Evolutionary conservation across 2,329 filamentous ascomycete genomes (phyloP), one percentile per base, ranked within the genome.

Genomic region (Alternaria triticina): DNA sequence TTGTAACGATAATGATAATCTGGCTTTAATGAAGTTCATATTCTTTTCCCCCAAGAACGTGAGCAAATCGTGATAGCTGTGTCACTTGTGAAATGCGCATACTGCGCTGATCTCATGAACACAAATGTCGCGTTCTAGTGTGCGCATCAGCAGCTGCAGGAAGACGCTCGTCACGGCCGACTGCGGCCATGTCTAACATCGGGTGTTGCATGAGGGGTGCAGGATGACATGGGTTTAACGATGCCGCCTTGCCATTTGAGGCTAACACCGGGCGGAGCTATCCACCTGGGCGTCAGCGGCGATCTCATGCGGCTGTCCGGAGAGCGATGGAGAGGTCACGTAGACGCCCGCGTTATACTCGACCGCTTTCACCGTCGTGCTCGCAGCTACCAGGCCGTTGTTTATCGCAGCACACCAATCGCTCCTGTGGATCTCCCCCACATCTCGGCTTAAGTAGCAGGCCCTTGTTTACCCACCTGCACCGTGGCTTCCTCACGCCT

Each of bases 51-150:
- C 13, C 22, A 25, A 43, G 23, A 40, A 45, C 8, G 46, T 45
- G 46, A n/a, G 22, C 12, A 50, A 20, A 40, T 45, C 54, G 58
- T 49, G 61, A 70, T 73, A 74, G 68, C 71, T 70, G 69, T 70
- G 62, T 69, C 73, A 70, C 68, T 64, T 17, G n/a, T 40, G 36
- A 40, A 17, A 15, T 40, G n/a, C 15, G 17, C 9, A 17, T 8
- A 40, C n/a, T 40, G n/a, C n/a, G 36, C 36, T 40, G 36, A n/a
- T 40, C 36, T 40, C 36, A 40, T 17, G 36, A 40, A 40, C 36
- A 40, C 36, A 40, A 10, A 40, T 40, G 36, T 40, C 36, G 36
- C n/a, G 36, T 40, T 40, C 43, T 45, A n/a, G 43, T 45, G 13
- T 45, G 20, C 43, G 17, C 49, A 23, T 28, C 12, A 30, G 28